A percentile compares a stretch with the other conserved stretches of the same genome.
phyloP scores from a whole-genome alignment of 2,329 filamentous ascomycete species.

The Exophiala calicioides region DNA sequence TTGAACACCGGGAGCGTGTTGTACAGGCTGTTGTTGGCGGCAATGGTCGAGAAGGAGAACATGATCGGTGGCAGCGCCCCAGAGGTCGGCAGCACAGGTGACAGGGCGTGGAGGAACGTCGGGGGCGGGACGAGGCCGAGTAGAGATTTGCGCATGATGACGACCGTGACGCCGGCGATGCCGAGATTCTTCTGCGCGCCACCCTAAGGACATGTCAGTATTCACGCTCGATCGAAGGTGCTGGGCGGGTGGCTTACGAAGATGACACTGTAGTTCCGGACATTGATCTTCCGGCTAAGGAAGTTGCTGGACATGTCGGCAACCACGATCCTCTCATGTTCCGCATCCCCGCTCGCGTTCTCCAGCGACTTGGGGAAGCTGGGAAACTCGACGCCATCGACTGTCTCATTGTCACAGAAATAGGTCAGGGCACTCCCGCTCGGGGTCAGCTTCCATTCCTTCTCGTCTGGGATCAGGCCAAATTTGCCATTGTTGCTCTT shows the following conservation, averaged over 20 bases:
- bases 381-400: conserved; percentile 78
- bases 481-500: conserved; percentile 76
- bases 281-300: conserved; percentile 73
- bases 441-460: conserved; percentile 71
- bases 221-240: conserved; percentile 3
- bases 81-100: conserved; percentile 54
- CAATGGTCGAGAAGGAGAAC: conserved; percentile 78
- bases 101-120: conserved; percentile 69
- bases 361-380: conserved; percentile 66
- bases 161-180: conserved; percentile 79
- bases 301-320: conserved; percentile 97
- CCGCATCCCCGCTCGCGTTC: conserved; percentile 54
- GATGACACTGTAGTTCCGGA: conserved; percentile 77
- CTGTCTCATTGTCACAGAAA: conserved; percentile 91
- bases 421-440: conserved; percentile 72
- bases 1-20: conserved; percentile 96
- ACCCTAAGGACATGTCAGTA: conserved; percentile 39
- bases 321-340: conserved; percentile 73
- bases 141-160: conserved; percentile 78
- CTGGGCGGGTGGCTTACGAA: conserved; percentile 61
- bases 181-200: conserved; percentile 96
- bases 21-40: conserved; percentile 93
- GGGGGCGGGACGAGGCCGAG: conserved; percentile 68
- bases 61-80: conserved; percentile 70
- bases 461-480: conserved; percentile 75